These are phyloP conservation scores for Bipolaris oryzae DNA, from an alignment of 2,329 filamentous ascomycete genomes.

Conservation along the genomic window DNA sequence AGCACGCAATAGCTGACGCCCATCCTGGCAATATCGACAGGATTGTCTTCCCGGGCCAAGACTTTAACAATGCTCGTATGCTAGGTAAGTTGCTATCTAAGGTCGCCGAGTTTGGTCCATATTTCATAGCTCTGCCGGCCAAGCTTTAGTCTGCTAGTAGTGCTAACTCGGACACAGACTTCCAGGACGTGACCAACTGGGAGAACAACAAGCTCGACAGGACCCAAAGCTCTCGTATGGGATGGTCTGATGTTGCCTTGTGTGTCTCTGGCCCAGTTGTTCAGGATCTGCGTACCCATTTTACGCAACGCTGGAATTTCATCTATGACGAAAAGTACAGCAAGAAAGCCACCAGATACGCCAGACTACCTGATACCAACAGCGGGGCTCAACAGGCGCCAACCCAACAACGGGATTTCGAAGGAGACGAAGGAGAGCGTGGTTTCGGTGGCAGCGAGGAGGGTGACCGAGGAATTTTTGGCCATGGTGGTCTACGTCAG, in stretches of 20 bases:
- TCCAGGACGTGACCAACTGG: slow-evolving; percentile 77
- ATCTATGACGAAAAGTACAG: slow-evolving; percentile 84
- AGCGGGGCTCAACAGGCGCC: slow-evolving; percentile 45
- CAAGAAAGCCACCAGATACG: slow-evolving; percentile 60
- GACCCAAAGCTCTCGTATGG: slow-evolving; percentile 81
- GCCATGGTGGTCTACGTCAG: slow-evolving; percentile 33
- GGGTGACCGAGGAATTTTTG: slow-evolving; percentile 44
- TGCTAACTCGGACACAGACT: slow-evolving; percentile 55
- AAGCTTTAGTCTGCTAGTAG: background rate
- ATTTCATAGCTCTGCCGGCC: background rate
- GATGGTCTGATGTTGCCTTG: slow-evolving; percentile 87
- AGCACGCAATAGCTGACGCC: slow-evolving; percentile 82
- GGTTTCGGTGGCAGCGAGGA: slow-evolving; percentile 41
- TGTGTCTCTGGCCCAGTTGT: slow-evolving; percentile 77
- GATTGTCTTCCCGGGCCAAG: slow-evolving; percentile 85
- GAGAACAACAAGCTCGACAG: slow-evolving; percentile 87
- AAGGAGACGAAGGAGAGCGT: slow-evolving; percentile 46
- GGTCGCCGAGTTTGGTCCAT: background rate
- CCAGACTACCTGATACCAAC: slow-evolving; percentile 36
- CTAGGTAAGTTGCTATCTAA: slow-evolving; percentile 61
- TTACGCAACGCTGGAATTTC: slow-evolving; percentile 89
- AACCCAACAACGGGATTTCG: slow-evolving; percentile 41
- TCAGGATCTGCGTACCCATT: slow-evolving; percentile 76
- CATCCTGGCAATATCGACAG: slow-evolving; percentile 78
- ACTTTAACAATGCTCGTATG: slow-evolving; percentile 87